phyloP scores from a whole-genome alignment of 768 basidiomycete genomes.

The Kwoniella botswanensis region DNA sequence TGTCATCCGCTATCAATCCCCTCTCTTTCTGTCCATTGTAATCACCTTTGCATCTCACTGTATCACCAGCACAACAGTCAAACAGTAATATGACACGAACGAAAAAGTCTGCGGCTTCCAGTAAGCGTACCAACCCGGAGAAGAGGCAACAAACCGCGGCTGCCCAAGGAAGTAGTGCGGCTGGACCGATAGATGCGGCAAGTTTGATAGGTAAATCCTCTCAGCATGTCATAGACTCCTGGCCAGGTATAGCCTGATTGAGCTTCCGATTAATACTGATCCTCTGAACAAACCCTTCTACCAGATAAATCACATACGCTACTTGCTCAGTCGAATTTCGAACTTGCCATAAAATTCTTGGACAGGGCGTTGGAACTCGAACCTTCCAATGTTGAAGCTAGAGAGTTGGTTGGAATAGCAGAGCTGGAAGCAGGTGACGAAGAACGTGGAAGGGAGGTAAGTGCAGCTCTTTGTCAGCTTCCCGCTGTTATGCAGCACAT shows the following conservation, averaged over 20 bases:
- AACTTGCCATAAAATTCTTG: slow-evolving; percentile 75
- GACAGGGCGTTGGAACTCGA: slow-evolving; percentile 71
- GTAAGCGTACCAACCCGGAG: background rate
- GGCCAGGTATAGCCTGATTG: no score
- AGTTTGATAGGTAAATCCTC: slow-evolving; percentile 24
- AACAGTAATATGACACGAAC: slow-evolving; percentile 16
- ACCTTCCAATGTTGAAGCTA: slow-evolving; percentile 69
- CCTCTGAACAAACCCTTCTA: no score
- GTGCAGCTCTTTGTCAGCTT: slow-evolving; percentile 27
- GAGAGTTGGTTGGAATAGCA: slow-evolving; percentile 78
- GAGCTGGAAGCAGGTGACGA: slow-evolving; percentile 80
- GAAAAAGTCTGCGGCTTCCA: slow-evolving; percentile 10
- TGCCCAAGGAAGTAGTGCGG: background rate
- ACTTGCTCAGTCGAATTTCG: slow-evolving; percentile 81
- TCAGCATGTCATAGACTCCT: no score
- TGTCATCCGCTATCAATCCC: no score
- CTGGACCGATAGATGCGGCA: slow-evolving; percentile 17
- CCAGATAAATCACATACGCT: slow-evolving; percentile 79
- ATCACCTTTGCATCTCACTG: no score
- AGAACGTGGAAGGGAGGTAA: slow-evolving; percentile 72
- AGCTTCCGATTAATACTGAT: no score
- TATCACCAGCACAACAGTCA: no score
- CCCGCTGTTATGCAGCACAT: background rate
- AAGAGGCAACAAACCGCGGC: background rate
- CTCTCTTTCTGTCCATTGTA: no score